Percentiles rank a stretch among this genome's conserved stretches.
Evolutionary conservation across 225 moss, liverwort and hornwort genomes (phyloP).

Genomic region (Anthoceros angustus): DNA sequence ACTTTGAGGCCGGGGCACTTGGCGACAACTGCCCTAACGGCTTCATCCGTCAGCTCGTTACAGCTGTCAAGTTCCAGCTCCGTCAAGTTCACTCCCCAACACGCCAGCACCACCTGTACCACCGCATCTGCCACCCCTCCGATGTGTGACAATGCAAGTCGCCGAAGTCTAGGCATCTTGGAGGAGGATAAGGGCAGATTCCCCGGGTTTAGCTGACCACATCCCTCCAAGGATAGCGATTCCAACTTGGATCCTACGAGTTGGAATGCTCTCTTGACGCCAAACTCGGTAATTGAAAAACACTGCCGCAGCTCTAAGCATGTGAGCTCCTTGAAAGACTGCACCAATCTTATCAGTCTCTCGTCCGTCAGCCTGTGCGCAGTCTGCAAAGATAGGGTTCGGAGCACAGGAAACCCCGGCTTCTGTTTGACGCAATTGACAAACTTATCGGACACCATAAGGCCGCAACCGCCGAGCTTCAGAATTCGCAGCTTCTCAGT

Average conservation of each 20-base stretch:
- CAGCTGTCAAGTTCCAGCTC: conserved; percentile 26
- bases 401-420: conserved; percentile 15
- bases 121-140: conserved; percentile 26
- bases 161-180: conserved; percentile 27
- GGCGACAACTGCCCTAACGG: conserved; percentile 21
- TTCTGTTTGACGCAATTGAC: conserved; percentile 12
- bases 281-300: conserved; percentile 17
- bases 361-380: conserved; percentile 33
- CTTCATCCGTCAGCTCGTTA: conserved; percentile 28
- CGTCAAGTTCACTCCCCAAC: conserved; percentile 17
- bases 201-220: conserved; percentile 21
- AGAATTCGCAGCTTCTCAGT: conserved; percentile 21
- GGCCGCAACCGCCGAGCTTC: conserved; percentile 36
- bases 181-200: conserved; percentile 20
- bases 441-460: conserved; percentile 22
- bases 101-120: conserved; percentile 22
- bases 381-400: conserved; percentile 19
- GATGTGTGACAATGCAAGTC: conserved; percentile 23
- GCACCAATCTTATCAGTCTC: conserved; percentile 17
- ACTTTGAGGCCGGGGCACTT: conserved; percentile 24
- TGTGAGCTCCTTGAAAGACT: conserved; percentile 14
- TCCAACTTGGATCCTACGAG: conserved; percentile 19
- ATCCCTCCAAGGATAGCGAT: conserved; percentile 16
- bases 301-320: conserved; percentile 24
- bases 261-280: conserved; percentile 19